A percentile compares a stretch with the other conserved stretches of the same genome.
These are phyloP conservation scores for Verbascum thapsus DNA, from an alignment of 257 asterid genomes.

Conservation along the genomic window DNA sequence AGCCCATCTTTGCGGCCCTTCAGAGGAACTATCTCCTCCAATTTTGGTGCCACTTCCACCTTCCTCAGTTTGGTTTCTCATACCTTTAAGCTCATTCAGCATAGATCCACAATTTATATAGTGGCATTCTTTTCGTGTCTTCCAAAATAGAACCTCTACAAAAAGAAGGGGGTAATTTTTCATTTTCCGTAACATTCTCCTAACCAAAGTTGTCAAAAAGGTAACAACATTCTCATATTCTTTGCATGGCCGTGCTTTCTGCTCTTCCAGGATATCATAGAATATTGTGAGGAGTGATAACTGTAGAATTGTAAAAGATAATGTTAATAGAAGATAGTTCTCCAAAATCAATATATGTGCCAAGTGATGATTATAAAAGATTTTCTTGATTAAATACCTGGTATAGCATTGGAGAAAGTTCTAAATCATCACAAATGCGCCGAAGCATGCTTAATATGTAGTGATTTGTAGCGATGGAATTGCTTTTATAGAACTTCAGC, in stretches of 20 bases:
- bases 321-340: conserved; percentile 20
- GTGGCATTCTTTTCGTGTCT: conserved; percentile 82
- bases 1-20: conserved; percentile 55
- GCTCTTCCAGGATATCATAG: conserved; percentile 88
- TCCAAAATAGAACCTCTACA: conserved; percentile 78
- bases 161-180: conserved; percentile 84
- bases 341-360: conserved; percentile 18
- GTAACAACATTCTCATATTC: conserved; percentile 72
- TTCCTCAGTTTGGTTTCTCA: conserved; percentile 43
- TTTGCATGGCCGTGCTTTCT: conserved; percentile 73
- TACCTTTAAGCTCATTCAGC: conserved; percentile 62
- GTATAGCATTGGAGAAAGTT: conserved; percentile 90
- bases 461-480: conserved; percentile 74
- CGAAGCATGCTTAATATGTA: conserved; percentile 62
- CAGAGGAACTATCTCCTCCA: conserved; percentile 52
- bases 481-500: conserved; percentile 79
- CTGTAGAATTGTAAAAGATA: conserved; percentile 54
- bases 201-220: conserved; percentile 68
- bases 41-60: conserved; percentile 34
- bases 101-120: conserved; percentile 75
- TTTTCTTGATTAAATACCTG: conserved; percentile 57
- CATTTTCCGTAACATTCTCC: conserved; percentile 89
- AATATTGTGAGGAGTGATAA: conserved; percentile 74
- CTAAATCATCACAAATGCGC: conserved; percentile 85
- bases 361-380: conserved; percentile 9